phyloP scores from a whole-genome alignment of 2,329 filamentous ascomycete genomes.

The Neurospora sp. region DNA sequence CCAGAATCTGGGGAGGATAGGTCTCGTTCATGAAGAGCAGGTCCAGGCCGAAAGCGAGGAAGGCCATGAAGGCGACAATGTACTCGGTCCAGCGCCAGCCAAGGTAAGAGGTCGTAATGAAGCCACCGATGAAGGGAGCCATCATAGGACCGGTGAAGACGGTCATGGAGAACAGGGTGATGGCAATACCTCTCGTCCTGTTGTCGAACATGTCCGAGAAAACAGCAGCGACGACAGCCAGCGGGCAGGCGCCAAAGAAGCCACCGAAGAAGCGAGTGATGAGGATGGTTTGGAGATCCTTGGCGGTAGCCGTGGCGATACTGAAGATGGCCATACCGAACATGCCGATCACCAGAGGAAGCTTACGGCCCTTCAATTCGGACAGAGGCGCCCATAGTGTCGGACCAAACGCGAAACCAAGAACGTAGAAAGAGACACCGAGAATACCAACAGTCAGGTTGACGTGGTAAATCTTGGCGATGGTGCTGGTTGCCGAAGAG shows the following conservation, averaged over 20 bases:
- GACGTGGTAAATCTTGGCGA: slow-evolving; percentile 51
- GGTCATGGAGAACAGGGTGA: slow-evolving; percentile 48
- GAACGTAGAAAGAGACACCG: slow-evolving; percentile 59
- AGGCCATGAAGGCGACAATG: slow-evolving; percentile 52
- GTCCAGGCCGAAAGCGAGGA: slow-evolving; percentile 47
- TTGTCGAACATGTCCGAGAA: slow-evolving; percentile 66
- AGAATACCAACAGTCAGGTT: slow-evolving; percentile 51
- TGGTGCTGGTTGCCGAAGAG: slow-evolving; percentile 50
- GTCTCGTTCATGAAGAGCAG: slow-evolving; percentile 57
- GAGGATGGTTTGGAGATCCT: slow-evolving; percentile 59
- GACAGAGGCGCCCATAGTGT: slow-evolving; percentile 64
- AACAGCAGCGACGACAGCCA: slow-evolving; percentile 60
- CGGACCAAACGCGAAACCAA: slow-evolving; percentile 54
- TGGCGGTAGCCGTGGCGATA: slow-evolving; percentile 52
- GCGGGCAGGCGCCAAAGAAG: slow-evolving; percentile 59
- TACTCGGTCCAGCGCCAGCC: slow-evolving; percentile 70
- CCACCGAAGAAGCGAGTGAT: slow-evolving; percentile 66
- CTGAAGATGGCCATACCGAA: slow-evolving; percentile 62
- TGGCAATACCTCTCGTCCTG: slow-evolving; percentile 46
- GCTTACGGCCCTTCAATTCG: slow-evolving; percentile 57
- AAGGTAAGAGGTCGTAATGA: slow-evolving; percentile 50
- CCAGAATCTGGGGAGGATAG: slow-evolving; percentile 57
- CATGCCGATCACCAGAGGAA: slow-evolving; percentile 51
- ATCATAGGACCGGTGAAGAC: slow-evolving; percentile 59
- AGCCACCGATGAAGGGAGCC: slow-evolving; percentile 60